phyloP scores from a whole-genome alignment of 2,329 filamentous ascomycete species.

The Fusarium haematococcum region DNA sequence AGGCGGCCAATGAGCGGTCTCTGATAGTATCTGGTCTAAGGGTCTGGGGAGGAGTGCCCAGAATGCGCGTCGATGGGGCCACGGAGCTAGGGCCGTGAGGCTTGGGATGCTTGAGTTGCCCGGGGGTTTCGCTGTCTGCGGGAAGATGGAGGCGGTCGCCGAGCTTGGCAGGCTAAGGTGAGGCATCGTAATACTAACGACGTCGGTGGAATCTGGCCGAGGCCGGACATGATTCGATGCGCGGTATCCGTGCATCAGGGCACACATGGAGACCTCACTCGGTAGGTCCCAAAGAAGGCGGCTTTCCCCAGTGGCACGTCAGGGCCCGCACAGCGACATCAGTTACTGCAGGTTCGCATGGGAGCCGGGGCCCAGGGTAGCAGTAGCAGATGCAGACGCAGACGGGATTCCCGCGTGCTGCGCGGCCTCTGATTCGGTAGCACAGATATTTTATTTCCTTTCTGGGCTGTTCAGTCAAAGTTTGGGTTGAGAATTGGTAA shows the following conservation, averaged over 20 bases:
- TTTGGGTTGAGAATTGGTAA: constrained; percentile 38
- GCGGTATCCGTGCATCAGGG: neutral
- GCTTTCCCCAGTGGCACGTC: constrained; percentile 7
- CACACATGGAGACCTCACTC: neutral
- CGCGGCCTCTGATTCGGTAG: constrained; percentile 36
- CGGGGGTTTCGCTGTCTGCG: constrained; percentile 1
- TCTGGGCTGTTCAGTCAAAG: constrained; percentile 21
- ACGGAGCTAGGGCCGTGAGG: constrained; percentile 11
- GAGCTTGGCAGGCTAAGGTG: constrained; percentile 5
- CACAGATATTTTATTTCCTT: constrained; percentile 19
- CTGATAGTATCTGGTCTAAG: constrained; percentile 40
- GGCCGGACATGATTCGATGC: constrained; percentile 12
- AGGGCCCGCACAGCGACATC: constrained; percentile 5
- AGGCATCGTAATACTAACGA: constrained; percentile 9
- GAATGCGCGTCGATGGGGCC: constrained; percentile 34
- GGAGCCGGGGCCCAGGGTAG: constrained; percentile 20
- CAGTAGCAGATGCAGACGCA: constrained; percentile 24
- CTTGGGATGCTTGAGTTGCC: constrained; percentile 7
- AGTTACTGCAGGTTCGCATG: constrained; percentile 25
- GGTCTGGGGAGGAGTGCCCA: constrained; percentile 33
- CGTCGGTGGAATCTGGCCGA: constrained; percentile 16
- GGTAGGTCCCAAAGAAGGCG: constrained; percentile 1
- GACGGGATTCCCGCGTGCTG: constrained; percentile 33
- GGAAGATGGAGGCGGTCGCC: constrained; percentile 7
- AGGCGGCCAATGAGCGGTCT: constrained; percentile 41